Conservation (phyloP, 2,329 filamentous ascomycete genomes). For the Cladosporium colombiae region DNA sequence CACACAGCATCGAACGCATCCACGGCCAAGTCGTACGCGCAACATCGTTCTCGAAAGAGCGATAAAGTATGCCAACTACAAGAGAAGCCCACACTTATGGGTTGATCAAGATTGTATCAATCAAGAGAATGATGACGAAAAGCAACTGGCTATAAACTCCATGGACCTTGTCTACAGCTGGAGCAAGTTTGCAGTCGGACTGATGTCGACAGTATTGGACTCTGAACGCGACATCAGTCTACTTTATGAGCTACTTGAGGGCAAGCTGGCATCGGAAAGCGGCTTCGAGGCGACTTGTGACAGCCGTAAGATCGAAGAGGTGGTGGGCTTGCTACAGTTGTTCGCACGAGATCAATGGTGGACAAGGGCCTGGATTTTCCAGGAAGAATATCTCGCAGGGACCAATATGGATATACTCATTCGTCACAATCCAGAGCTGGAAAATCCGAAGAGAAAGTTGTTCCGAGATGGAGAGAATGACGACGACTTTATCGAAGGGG, state of each 20-base stretch:
- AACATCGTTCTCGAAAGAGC: neutral
- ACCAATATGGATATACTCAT: neutral
- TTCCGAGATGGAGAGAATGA: too few relatives aligned
- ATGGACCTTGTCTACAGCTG: constrained; percentile 13
- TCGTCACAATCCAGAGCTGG: neutral
- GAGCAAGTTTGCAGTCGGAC: neutral
- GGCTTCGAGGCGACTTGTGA: neutral
- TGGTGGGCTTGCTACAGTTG: neutral
- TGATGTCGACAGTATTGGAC: neutral
- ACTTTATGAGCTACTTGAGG: neutral
- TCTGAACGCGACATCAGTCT: neutral
- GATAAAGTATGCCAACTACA: neutral
- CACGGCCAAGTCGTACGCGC: neutral
- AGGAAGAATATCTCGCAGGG: constrained; percentile 11
- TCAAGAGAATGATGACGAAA: neutral
- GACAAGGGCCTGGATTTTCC: constrained; percentile 3
- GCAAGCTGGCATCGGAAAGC: neutral
- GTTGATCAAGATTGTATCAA: constrained; percentile 3
- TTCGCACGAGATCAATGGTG: neutral
- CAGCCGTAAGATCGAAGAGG: neutral
- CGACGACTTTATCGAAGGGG: neutral
- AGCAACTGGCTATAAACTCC: constrained; percentile 2
- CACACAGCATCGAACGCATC: neutral
- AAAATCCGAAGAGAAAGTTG: neutral
- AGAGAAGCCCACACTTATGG: neutral